Percentiles rank a stretch among this genome's conserved stretches.
Evolutionary conservation across 2,329 filamentous ascomycete species (phyloP).

Genomic region (Bertia moriformis): DNA sequence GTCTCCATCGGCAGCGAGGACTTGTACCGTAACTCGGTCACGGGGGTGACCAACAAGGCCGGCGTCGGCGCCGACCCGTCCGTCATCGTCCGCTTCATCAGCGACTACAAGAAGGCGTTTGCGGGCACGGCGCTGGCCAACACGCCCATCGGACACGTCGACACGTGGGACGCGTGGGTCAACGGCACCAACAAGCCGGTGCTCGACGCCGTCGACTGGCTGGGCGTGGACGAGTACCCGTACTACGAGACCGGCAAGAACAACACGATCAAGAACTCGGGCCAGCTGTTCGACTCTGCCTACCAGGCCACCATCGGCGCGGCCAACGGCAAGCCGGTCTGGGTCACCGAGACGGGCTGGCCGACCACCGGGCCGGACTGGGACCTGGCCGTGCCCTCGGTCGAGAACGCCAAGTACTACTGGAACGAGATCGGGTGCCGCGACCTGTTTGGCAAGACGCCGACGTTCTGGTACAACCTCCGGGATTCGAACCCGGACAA

Average conservation of each 20-base stretch:
- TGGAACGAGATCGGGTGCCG: constrained; percentile 48
- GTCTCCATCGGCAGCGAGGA: constrained; percentile 56
- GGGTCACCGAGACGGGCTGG: constrained; percentile 55
- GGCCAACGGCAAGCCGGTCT: constrained; percentile 36
- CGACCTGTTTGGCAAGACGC: constrained; percentile 35
- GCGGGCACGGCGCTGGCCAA: constrained; percentile 23
- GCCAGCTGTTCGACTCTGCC: constrained; percentile 35
- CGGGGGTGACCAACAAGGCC: constrained; percentile 46
- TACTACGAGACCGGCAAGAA: constrained; percentile 45
- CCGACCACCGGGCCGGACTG: constrained; percentile 36
- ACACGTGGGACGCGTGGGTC: constrained; percentile 52
- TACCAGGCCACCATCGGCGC: constrained; percentile 27
- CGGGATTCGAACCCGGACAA: constrained; percentile 46
- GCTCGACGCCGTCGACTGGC: constrained; percentile 46
- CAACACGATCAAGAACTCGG: constrained; percentile 39
- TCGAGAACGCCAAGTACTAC: constrained; percentile 46
- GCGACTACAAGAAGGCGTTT: constrained; percentile 45
- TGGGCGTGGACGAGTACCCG: constrained; percentile 52
- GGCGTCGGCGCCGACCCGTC: constrained; percentile 44
- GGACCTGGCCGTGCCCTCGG: constrained; percentile 36
- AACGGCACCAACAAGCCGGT: constrained; percentile 44
- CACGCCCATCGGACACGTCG: constrained; percentile 48
- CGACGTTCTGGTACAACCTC: constrained; percentile 48
- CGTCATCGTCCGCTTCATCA: constrained; percentile 50
- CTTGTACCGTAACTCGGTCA: constrained; percentile 46